Evolutionary conservation across 139 green algal species (phyloP), one percentile per base, ranked within the genome.

Genomic region (Pedinophyceae sp.): DNA sequence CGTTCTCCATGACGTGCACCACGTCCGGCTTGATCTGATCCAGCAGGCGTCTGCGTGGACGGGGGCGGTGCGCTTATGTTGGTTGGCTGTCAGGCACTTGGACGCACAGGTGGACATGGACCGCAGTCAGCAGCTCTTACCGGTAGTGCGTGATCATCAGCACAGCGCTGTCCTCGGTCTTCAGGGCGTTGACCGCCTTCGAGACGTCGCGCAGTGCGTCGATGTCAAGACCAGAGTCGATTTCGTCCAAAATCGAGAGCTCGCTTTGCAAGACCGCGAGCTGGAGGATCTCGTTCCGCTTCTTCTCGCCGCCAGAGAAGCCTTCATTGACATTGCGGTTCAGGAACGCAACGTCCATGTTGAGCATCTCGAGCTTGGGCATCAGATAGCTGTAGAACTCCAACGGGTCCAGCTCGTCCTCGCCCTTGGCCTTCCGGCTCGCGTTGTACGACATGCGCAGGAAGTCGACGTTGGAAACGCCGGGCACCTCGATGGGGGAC

Each of bases 141-240:
- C 18, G 15, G 74, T 99, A 99, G 69, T 99, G 91, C 1, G 91
- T 98, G 48, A 99, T 93, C 82, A 98, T 88, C 16, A 99, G 65
- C 20, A 95, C 72, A 24, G 74, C 78, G 19, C 74, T 84, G 22
- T 87, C 62, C 43, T 68, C 25, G 23, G 39, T 52, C 56, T 61
- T 71, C 7, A 93, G 60, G 18, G 64, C 72, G 48, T 92, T 91
- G 23, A 93, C 77, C 2, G 82, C 71, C 3, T 30, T n/a, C 23
- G 80, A 72, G 30, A 94, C 84, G 54, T 93, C 84, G 25, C 78
- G 70, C 59, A 95, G 59, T 3, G 86, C 86, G 54, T 95, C 85
- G 55, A 99, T 89, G 73, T 99, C 91, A 46, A 99, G 75, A 17
- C 91, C 91, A 18, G 80, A 93, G 58, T 93, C 83, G 51, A 93